Base-by-base conservation (phyloP, 495 filamentous ascomycete species). In the Pyrenula aspistea region DNA sequence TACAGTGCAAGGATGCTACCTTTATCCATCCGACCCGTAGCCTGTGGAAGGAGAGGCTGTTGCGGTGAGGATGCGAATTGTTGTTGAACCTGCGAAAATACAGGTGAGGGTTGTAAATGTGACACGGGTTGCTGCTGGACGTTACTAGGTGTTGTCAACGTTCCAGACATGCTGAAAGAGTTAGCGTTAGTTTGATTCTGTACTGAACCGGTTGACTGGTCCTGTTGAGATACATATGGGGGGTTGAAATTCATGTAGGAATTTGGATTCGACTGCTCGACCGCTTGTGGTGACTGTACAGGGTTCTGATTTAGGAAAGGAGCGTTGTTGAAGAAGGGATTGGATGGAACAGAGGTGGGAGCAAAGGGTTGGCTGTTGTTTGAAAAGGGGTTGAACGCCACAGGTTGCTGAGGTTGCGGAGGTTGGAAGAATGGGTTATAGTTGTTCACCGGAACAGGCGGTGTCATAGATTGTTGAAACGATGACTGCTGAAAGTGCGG, bases 1-100 rank as follows among this genome's bases (percentile, higher is more conserved):
- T 91, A 98, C 2, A 98, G 71, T 12, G 91, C 87, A 58, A 98
- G 78, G 61, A 98, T 97, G 52, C 83, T 85, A 11, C 81, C 82
- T 61, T 95, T 98, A 65, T 95, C 83, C 61, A 80, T 68, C 24
- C 77, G 78, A 22, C 71, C 70, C 1, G 76, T 73, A 47, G 66
- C 67, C 59, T 78, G 78, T 1, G 73, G 61, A 25, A 58, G 56
- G 20, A 73, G 64, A 65, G 75, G 74, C 2, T 60, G 54, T 55
- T 70, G 54, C 25, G 61, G 24, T 60, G 60, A 10, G 53, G 59
- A 51, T 72, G 59, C 2, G 42, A 22, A 22, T 55, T 57, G 71
- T 55, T 53, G 58, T 47, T 64, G 67, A n/a, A 56, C 55, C 8
- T 49, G 52, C 25, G 55, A 25, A 15, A 21, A 20, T 8, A 54